Conservation (phyloP, 225 moss, liverwort and hornwort species). For the Pleurozium schreberi region DNA sequence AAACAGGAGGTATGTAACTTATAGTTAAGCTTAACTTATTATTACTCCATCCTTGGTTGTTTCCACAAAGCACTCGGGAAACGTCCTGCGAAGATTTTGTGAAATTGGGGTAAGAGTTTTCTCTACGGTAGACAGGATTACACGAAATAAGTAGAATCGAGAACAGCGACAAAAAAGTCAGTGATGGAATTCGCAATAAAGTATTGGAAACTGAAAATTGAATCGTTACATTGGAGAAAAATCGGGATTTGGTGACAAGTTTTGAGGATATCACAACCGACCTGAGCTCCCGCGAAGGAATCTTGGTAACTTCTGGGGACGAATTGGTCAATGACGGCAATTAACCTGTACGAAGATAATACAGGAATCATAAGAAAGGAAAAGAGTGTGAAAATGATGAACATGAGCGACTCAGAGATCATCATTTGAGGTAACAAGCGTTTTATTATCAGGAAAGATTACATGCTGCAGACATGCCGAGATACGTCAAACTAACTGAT, state of each 20-base stretch:
- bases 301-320: neutral
- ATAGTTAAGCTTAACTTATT: too few species aligned
- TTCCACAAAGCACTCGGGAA: neutral
- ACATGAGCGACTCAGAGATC: neutral
- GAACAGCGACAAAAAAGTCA: neutral
- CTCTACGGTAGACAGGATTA: neutral
- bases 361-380: neutral
- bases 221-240: too few species aligned
- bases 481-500: conserved; percentile 11
- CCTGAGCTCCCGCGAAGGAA: too few species aligned
- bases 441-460: conserved; percentile 31
- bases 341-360: neutral
- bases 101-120: too few species aligned
- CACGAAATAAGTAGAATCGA: too few species aligned
- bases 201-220: neutral
- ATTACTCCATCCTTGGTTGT: too few species aligned
- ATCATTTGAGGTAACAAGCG: neutral
- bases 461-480: conserved; percentile 41
- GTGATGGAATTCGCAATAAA: neutral
- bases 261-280: neutral
- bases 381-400: too few species aligned
- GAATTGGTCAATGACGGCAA: neutral
- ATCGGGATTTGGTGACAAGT: neutral
- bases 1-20: neutral
- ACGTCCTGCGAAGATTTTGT: neutral